Evolutionary conservation across 1,284 basidiomycete genomes (phyloP).

Genomic region (Marasmius oreades): DNA sequence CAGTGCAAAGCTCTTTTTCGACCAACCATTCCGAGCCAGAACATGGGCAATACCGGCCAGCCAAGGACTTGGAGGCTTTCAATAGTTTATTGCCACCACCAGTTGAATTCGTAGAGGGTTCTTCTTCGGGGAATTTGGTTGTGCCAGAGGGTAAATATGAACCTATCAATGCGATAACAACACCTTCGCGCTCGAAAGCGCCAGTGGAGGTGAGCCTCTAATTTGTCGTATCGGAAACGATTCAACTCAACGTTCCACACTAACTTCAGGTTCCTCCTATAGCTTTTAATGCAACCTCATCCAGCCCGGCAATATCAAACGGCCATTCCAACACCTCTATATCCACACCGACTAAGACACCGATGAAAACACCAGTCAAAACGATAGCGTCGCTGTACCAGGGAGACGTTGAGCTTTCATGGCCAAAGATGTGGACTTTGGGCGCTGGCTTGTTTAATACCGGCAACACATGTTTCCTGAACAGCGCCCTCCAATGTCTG

Average conservation of each 20-base stretch:
- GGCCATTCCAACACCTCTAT: constrained; percentile 11
- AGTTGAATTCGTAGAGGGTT: constrained; percentile 78
- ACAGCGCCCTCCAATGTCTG: constrained; percentile 92
- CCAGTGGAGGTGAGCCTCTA: constrained; percentile 33
- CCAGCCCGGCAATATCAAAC: constrained; percentile 17
- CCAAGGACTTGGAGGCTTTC: constrained; percentile 69
- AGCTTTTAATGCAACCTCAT: constrained; percentile 13
- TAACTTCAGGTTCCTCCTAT: constrained; percentile 17
- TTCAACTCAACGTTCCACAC: too few relatives aligned
- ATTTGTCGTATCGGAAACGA: not conserved
- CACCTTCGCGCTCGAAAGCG: constrained; percentile 34
- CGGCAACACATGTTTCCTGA: constrained; percentile 98
- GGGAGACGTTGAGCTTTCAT: constrained; percentile 53
- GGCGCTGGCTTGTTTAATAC: constrained; percentile 80
- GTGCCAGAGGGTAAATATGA: constrained; percentile 72
- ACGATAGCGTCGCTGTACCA: constrained; percentile 38
- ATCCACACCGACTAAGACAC: not conserved
- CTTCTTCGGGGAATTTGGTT: constrained; percentile 66
- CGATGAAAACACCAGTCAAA: constrained; percentile 14
- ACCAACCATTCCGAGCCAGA: constrained; percentile 37
- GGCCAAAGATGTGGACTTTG: constrained; percentile 44
- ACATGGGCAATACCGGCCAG: constrained; percentile 53
- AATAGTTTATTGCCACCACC: constrained; percentile 70
- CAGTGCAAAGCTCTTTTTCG: constrained; percentile 41
- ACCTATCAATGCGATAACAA: constrained; percentile 66